Conservation (phyloP, 139 green algal genomes). For the Tetratostichococcus sp. region DNA sequence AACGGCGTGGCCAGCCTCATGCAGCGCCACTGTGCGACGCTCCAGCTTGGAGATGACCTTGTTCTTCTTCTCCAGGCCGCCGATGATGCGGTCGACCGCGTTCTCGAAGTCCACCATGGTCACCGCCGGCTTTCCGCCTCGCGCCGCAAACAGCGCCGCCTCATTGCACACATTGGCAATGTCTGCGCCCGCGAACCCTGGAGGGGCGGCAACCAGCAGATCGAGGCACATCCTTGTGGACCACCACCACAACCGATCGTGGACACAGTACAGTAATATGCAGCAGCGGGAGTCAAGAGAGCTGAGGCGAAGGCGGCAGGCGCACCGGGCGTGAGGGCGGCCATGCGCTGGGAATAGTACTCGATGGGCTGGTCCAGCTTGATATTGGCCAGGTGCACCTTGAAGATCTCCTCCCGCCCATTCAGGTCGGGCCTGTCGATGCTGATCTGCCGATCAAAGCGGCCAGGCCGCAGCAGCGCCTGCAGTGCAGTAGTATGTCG, state of each 20-base stretch:
- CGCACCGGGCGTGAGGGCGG: conserved; percentile 88
- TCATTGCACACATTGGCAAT: conserved; percentile 99
- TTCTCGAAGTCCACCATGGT: conserved; percentile 89
- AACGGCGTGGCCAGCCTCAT: conserved; percentile 94
- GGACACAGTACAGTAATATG: not conserved
- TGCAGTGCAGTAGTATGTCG: not conserved
- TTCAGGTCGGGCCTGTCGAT: conserved; percentile 96
- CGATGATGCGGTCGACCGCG: conserved; percentile 96
- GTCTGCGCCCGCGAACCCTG: conserved; percentile 76
- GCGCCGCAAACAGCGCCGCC: conserved; percentile 91
- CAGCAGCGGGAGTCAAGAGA: not conserved
- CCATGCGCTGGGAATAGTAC: conserved; percentile 85
- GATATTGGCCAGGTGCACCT: conserved; percentile 79
- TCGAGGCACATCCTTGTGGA: not conserved
- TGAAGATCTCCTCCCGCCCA: conserved; percentile 95
- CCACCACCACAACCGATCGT: too few relatives aligned
- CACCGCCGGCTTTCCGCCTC: conserved; percentile 54
- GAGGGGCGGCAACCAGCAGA: too few relatives aligned
- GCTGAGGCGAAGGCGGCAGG: not conserved
- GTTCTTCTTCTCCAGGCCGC: conserved; percentile 98
- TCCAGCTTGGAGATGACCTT: conserved; percentile 91
- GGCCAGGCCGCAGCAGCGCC: conserved; percentile 89
- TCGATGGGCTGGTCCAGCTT: conserved; percentile 75
- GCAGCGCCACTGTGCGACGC: conserved; percentile 94
- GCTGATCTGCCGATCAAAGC: conserved; percentile 96